Evolutionary conservation across 1,139 yeast genomes (phyloP), one percentile per base, ranked within the genome.

Genomic region (Pichia inconspicua): DNA sequence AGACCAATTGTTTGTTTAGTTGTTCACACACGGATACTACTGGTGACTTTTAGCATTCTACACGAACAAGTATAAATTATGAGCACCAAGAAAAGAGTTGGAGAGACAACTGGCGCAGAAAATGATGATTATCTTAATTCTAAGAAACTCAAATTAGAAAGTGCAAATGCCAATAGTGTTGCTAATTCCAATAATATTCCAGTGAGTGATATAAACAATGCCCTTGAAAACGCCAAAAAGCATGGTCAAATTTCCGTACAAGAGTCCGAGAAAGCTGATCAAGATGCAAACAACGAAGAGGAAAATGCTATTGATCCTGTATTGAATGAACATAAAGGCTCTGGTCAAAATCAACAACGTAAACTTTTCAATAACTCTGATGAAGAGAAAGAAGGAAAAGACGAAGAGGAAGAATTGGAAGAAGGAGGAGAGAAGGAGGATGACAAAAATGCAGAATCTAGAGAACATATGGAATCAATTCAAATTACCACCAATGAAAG

Each of bases 281-380:
- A 14, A 19, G 11, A 34, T 2, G 15, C 40, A 8, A 47, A 44
- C 15, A 47, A 47, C 25, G 34, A n/a, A 28, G 36, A 35, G 14
- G 42, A 14, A 17, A n/a, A 34, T 5, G 25, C 42, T 8, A 47
- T 47, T 22, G 50, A 47, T 31, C 50, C 50, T 7, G 47, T 44
- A 25, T 47, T 47, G 25, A 44, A 44, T n/a, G 27, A 37, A 19
- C 27, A 19, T 19, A 11, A 17, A 9, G 27, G 27, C 11, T 19
- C 25, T 11, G 27, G 27, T 37, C 25, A 37, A 37, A 19, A 37
- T 11, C 12, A 37, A 34, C 37, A 34, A 15, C 37, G 25, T 34
- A 34, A 34, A 15, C 37, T 34, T 17, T 34, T 34, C 37, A 34
- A n/a, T 15, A 17, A 34, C 12, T 8, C n/a, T 6, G 25, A 36